Conservation (phyloP, 306 rosid species). For the Sindora glabra region DNA sequence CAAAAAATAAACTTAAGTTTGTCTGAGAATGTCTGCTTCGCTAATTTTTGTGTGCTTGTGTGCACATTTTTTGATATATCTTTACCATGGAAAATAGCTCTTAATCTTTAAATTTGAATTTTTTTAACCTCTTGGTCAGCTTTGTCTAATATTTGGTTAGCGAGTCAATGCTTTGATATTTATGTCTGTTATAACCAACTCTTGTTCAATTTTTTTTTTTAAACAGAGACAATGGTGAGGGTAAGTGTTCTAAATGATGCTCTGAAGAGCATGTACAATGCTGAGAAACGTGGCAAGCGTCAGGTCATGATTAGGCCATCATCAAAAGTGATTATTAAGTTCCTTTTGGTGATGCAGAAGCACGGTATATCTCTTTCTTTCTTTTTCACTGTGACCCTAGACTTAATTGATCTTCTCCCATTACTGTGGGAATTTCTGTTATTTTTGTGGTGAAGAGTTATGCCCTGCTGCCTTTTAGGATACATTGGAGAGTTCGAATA, state of each 20-base stretch:
- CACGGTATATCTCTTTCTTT: constrained; percentile 15
- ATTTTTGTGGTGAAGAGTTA: neutral
- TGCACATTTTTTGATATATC: too few relatives aligned
- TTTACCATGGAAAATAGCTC: neutral
- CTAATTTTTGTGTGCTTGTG: too few relatives aligned
- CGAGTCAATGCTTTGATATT: neutral
- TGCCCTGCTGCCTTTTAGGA: neutral
- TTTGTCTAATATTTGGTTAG: too few relatives aligned
- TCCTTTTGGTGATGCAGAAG: constrained; percentile 39
- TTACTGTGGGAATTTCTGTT: too few relatives aligned
- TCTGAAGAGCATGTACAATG: constrained; percentile 49
- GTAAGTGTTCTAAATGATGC: constrained; percentile 41
- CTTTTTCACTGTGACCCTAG: neutral
- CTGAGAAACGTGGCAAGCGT: constrained; percentile 44
- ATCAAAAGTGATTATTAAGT: constrained; percentile 37
- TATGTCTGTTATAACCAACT: neutral
- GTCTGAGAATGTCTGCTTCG: too few relatives aligned
- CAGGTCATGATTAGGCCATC: constrained; percentile 47
- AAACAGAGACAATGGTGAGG: constrained; percentile 28
- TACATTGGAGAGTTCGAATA: constrained; percentile 46
- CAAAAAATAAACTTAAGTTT: too few relatives aligned
- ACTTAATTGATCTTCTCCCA: too few relatives aligned
- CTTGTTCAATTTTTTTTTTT: neutral
- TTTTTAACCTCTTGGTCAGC: neutral
- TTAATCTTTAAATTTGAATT: neutral